Conservation (phyloP, 768 basidiomycete genomes). For the Pleurotus eryngii region DNA sequence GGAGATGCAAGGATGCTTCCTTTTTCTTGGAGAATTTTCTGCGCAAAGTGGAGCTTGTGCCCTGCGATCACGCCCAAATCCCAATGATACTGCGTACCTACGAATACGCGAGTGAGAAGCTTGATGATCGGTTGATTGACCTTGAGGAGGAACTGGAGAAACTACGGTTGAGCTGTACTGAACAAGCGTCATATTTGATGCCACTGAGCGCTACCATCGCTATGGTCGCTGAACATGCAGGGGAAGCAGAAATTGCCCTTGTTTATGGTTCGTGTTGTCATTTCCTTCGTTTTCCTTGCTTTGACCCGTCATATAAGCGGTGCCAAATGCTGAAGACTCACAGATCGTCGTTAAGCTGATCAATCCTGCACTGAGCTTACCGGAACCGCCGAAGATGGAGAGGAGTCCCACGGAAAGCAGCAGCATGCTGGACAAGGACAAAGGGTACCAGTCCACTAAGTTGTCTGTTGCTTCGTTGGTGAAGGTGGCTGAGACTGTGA, state of each 20-base stretch:
- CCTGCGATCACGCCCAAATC: slow-evolving; percentile 26
- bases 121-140: slow-evolving; percentile 7
- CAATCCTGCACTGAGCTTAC: background rate
- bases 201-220: slow-evolving; percentile 2
- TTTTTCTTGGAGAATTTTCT: slow-evolving; percentile 33
- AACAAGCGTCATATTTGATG: background rate
- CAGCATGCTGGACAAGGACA: no score
- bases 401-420: no score
- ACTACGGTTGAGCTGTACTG: background rate
- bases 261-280: slow-evolving; percentile 8
- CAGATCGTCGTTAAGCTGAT: background rate
- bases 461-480: no score
- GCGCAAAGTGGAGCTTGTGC: slow-evolving; percentile 27
- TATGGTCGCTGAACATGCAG: slow-evolving; percentile 11
- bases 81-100: slow-evolving; percentile 27
- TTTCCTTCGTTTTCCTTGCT: background rate
- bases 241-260: slow-evolving; percentile 11
- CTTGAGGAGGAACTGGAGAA: slow-evolving; percentile 5
- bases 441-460: background rate
- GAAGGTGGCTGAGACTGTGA: background rate
- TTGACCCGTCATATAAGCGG: slow-evolving; percentile 27
- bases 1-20: slow-evolving; percentile 15
- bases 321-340: slow-evolving; percentile 20
- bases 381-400: background rate
- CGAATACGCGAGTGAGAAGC: slow-evolving; percentile 25